These are phyloP conservation scores for Pichia paraexigua DNA, from an alignment of 805 yeast genomes.

Conservation along the genomic window DNA sequence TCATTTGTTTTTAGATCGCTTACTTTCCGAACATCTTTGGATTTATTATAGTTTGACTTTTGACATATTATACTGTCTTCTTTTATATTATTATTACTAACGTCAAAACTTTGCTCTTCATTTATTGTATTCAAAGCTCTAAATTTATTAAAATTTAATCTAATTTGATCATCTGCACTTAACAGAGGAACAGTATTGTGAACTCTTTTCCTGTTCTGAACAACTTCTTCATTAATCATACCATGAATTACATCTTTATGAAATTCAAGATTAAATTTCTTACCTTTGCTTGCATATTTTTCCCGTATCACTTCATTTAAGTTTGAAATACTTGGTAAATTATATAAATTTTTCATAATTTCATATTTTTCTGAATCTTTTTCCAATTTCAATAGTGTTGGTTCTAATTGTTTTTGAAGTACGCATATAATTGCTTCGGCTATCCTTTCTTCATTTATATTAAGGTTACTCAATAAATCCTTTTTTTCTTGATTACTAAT, in stretches of 20 bases:
- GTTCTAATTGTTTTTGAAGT: constrained; percentile 18
- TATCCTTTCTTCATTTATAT: constrained; percentile 3
- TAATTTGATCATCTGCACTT: constrained; percentile 9
- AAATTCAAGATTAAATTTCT: constrained; percentile 9
- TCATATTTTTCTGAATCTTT: constrained; percentile 20
- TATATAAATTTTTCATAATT: constrained; percentile 17
- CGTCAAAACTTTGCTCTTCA: constrained; percentile 5
- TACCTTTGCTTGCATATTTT: constrained; percentile 3
- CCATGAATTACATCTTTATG: constrained; percentile 7
- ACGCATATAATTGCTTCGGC: constrained; percentile 8
- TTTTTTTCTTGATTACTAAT: too few species aligned
- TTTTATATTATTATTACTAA: neutral
- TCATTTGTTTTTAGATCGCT: constrained; percentile 1
- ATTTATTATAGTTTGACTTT: neutral
- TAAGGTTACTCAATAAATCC: neutral
- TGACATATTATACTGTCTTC: neutral
- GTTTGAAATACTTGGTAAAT: constrained; percentile 23
- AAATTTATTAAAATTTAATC: constrained; percentile 9
- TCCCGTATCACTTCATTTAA: constrained; percentile 11
- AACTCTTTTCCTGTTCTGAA: neutral
- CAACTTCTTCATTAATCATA: constrained; percentile 4
- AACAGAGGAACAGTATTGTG: neutral
- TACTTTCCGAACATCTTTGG: constrained; percentile 3
- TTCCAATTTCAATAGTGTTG: constrained; percentile 17
- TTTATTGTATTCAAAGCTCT: constrained; percentile 9